Percentiles rank a stretch among this genome's conserved stretches.
These are phyloP conservation scores for Xylaria multiplex DNA, from an alignment of 2,329 filamentous ascomycete species.

Conservation along the genomic window DNA sequence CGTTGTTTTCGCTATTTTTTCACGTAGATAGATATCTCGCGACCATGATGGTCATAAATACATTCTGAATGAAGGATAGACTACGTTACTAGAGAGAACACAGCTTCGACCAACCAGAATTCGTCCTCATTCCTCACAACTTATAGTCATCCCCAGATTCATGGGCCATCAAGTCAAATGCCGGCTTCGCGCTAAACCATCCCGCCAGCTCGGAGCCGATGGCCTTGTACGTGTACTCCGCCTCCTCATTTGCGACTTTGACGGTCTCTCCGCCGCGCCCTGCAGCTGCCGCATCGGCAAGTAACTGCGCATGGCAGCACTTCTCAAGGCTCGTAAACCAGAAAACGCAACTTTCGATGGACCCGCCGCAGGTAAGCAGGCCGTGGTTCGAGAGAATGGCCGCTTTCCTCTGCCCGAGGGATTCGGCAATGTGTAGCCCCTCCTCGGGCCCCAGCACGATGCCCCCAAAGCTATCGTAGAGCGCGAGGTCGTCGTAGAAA, in stretches of 20 bases:
- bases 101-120: neutral
- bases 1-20: too few species aligned
- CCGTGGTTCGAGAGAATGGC: constrained; percentile 66
- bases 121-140: constrained; percentile 30
- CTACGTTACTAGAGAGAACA: neutral
- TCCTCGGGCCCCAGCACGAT: constrained; percentile 64
- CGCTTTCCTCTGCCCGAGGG: constrained; percentile 61
- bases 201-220: constrained; percentile 70
- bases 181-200: constrained; percentile 76
- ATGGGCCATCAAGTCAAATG: constrained; percentile 68
- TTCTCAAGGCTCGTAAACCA: constrained; percentile 65
- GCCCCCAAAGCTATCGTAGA: constrained; percentile 61
- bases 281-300: constrained; percentile 68
- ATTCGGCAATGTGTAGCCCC: constrained; percentile 59
- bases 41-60: neutral
- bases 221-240: constrained; percentile 72
- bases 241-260: constrained; percentile 75
- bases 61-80: neutral
- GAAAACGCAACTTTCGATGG: constrained; percentile 62
- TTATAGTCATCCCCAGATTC: constrained; percentile 42
- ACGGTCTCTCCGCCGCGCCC: constrained; percentile 72
- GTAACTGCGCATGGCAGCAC: constrained; percentile 59
- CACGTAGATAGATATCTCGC: too few species aligned
- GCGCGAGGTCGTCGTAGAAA: constrained; percentile 63
- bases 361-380: constrained; percentile 60